phyloP scores from a whole-genome alignment of 2,329 filamentous ascomycete species.

The Nothopassalora personata region DNA sequence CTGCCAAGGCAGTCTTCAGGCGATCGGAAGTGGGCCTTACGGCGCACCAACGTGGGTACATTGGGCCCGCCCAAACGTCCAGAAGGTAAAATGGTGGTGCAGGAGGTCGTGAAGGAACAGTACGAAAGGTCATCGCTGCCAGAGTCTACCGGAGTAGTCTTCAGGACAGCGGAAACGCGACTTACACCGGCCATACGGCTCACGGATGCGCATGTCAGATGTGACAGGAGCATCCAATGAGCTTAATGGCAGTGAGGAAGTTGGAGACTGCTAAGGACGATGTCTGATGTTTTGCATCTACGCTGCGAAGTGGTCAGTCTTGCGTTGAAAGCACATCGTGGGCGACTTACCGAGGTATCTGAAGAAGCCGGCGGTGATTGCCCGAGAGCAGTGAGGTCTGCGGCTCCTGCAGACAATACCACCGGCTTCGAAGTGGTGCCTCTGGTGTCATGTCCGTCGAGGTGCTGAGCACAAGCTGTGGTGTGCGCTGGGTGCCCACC shows the following conservation, averaged over 20 bases:
- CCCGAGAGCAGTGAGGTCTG: constrained; percentile 5
- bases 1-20: not conserved
- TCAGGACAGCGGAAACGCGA: constrained; percentile 1
- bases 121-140: not conserved
- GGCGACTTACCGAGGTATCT: not conserved
- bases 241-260: not conserved
- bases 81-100: not conserved
- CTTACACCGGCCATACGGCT: constrained; percentile 4
- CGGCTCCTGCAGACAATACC: constrained; percentile 3
- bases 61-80: not conserved
- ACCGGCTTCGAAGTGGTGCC: not conserved
- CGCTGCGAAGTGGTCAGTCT: not conserved
- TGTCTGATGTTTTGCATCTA: not conserved
- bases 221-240: not conserved
- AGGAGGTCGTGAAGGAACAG: not conserved
- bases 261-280: not conserved
- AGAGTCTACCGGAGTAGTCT: not conserved
- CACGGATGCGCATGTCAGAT: not conserved
- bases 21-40: not conserved
- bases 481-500: not conserved
- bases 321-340: not conserved
- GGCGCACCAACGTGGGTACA: not conserved
- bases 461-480: not conserved
- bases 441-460: not conserved
- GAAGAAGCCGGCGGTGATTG: not conserved